phyloP scores from a whole-genome alignment of 148 eudicot genomes.

The Gaultheria prostrata region DNA sequence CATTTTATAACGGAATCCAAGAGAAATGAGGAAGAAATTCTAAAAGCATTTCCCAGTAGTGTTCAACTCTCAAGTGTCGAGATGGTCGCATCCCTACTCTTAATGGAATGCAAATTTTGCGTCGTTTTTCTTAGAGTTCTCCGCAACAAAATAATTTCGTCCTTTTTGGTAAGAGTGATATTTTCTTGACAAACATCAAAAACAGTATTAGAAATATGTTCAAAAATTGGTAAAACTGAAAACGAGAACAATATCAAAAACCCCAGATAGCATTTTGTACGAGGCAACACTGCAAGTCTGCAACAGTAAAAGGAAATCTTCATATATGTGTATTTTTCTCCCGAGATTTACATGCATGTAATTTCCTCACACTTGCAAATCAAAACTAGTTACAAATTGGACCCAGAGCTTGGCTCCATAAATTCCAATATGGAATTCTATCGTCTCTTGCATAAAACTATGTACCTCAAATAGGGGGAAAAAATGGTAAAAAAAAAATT shows the following conservation, averaged over 20 bases:
- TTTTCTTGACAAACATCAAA: neutral
- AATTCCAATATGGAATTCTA: neutral
- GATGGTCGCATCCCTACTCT: neutral
- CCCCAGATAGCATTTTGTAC: neutral
- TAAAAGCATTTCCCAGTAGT: neutral
- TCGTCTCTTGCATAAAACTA: neutral
- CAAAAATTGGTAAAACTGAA: neutral
- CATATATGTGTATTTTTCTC: neutral
- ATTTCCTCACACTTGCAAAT: neutral
- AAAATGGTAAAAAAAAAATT: neutral
- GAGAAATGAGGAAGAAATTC: neutral
- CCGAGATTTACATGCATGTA: slow-evolving; percentile 2
- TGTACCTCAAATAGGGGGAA: neutral
- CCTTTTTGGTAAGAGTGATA: neutral
- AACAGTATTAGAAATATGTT: neutral
- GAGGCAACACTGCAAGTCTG: neutral
- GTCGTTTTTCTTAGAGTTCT: neutral
- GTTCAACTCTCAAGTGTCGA: neutral
- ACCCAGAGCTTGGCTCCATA: neutral
- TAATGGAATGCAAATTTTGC: neutral
- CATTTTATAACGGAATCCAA: neutral
- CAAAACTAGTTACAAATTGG: neutral
- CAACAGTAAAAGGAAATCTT: neutral
- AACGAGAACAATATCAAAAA: neutral
- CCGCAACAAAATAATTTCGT: neutral